Evolutionary conservation across 1,284 basidiomycete genomes (phyloP).

Genomic region (Naganishia sp.): DNA sequence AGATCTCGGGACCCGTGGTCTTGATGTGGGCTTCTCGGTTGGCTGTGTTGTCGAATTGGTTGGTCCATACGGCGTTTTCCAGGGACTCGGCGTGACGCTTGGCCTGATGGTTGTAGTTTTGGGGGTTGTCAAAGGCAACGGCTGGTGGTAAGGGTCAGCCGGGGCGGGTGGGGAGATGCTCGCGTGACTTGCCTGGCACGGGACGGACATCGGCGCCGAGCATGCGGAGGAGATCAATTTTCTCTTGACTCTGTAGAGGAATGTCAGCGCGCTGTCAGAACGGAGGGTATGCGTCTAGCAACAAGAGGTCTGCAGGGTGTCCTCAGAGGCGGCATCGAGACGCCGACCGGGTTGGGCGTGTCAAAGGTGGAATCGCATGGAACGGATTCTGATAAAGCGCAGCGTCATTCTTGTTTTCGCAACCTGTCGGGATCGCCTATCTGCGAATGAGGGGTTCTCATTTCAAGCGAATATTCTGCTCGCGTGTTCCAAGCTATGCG

Average conservation of each 20-base stretch:
- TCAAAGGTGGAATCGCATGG: too few species aligned
- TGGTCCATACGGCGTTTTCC: conserved; percentile 96
- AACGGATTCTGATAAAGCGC: too few species aligned
- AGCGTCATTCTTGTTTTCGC: too few species aligned
- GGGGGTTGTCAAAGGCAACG: conserved; percentile 91
- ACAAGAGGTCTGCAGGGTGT: too few species aligned
- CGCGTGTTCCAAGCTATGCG: too few species aligned
- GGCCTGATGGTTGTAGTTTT: conserved; percentile 99
- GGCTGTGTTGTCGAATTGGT: conserved; percentile 94
- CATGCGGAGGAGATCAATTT: conserved; percentile 96
- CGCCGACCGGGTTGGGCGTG: too few species aligned
- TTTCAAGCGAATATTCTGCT: too few species aligned
- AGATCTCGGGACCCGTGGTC: conserved; percentile 95
- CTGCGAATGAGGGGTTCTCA: too few species aligned
- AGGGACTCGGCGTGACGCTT: conserved; percentile 78
- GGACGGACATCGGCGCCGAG: conserved; percentile 94
- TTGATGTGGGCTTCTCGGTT: conserved; percentile 87
- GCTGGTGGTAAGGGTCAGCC: conserved; percentile 55
- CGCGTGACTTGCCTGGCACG: conserved; percentile 63
- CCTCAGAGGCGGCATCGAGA: too few species aligned
- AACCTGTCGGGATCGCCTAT: too few species aligned
- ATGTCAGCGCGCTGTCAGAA: too few species aligned
- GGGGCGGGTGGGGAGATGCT: conserved; percentile 2
- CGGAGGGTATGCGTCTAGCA: too few species aligned
- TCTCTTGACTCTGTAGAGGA: conserved; percentile 77